Evolutionary conservation across 139 green algal genomes (phyloP).

Genomic region (Micractinium sp.): DNA sequence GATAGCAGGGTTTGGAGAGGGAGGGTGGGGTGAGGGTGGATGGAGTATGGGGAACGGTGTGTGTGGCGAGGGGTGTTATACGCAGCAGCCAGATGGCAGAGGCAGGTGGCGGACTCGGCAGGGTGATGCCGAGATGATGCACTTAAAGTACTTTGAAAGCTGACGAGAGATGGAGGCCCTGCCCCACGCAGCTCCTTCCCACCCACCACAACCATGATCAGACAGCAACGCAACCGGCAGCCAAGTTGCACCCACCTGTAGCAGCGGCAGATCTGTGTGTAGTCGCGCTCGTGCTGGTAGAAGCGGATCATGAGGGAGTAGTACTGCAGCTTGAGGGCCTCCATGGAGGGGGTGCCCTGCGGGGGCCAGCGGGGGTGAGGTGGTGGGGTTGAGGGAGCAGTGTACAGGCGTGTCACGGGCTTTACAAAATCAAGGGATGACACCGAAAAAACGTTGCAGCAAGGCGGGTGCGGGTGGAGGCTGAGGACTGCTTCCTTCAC

Average conservation of each 20-base stretch:
- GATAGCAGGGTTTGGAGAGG: not conserved
- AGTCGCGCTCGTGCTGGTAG: constrained; percentile 85
- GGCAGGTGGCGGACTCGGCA: too few species aligned
- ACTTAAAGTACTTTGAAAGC: too few species aligned
- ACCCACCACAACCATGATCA: too few species aligned
- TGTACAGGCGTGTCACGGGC: not conserved
- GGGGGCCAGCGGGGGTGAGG: not conserved
- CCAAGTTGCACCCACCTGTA: constrained; percentile 48
- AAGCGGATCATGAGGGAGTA: constrained; percentile 94
- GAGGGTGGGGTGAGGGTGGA: not conserved
- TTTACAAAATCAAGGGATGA: not conserved
- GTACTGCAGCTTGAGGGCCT: constrained; percentile 95
- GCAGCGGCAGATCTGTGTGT: constrained; percentile 92
- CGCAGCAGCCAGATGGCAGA: too few species aligned
- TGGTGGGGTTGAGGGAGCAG: not conserved
- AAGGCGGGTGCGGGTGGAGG: too few species aligned
- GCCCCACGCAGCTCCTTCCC: too few species aligned
- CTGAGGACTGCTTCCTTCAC: too few species aligned
- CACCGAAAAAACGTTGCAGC: too few species aligned
- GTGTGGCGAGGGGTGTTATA: too few species aligned
- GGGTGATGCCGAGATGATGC: too few species aligned
- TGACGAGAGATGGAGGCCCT: too few species aligned
- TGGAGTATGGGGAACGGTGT: too few species aligned
- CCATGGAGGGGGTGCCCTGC: constrained; percentile 84
- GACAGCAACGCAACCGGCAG: not conserved